Percentiles rank a stretch among this genome's conserved stretches.
Conservation (phyloP, 2,329 filamentous ascomycete genomes). For the Exophiala dermatitidis region DNA sequence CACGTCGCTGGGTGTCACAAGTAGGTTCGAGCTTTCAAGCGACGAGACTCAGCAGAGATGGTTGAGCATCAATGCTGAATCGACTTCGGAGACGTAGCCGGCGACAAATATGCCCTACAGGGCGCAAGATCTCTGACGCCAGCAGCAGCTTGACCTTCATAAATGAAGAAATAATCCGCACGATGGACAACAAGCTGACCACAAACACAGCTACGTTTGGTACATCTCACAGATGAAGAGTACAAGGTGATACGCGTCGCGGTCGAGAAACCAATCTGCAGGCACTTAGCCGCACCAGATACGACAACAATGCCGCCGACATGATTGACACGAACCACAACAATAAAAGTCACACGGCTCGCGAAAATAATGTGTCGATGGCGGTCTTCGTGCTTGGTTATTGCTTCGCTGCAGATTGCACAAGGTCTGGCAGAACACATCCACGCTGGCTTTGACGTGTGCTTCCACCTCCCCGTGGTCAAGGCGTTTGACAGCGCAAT, state of each 20-base stretch:
- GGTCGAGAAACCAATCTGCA: constrained; percentile 12
- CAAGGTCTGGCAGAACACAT: constrained; percentile 8
- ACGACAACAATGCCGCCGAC: background rate
- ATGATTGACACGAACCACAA: constrained; percentile 1
- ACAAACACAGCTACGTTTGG: background rate
- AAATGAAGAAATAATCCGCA: background rate
- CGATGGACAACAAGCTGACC: background rate
- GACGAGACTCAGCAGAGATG: constrained; percentile 27
- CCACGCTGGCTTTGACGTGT: constrained; percentile 7
- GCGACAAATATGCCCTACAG: background rate
- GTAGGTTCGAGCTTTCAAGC: constrained; percentile 30
- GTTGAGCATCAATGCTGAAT: constrained; percentile 26
- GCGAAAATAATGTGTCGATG: background rate
- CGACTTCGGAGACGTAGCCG: constrained; percentile 16
- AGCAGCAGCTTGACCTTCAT: background rate
- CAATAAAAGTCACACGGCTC: constrained; percentile 1
- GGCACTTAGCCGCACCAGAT: constrained; percentile 11
- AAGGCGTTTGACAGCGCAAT: constrained; percentile 9
- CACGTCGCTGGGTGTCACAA: constrained; percentile 29
- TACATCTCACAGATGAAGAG: background rate
- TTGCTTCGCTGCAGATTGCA: constrained; percentile 1
- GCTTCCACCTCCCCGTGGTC: constrained; percentile 11
- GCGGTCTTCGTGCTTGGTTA: background rate
- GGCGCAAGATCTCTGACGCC: background rate
- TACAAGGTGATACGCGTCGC: constrained; percentile 1